These are phyloP conservation scores for Rhizopogon salebrosus DNA, from an alignment of 768 basidiomycete species.

Conservation along the genomic window DNA sequence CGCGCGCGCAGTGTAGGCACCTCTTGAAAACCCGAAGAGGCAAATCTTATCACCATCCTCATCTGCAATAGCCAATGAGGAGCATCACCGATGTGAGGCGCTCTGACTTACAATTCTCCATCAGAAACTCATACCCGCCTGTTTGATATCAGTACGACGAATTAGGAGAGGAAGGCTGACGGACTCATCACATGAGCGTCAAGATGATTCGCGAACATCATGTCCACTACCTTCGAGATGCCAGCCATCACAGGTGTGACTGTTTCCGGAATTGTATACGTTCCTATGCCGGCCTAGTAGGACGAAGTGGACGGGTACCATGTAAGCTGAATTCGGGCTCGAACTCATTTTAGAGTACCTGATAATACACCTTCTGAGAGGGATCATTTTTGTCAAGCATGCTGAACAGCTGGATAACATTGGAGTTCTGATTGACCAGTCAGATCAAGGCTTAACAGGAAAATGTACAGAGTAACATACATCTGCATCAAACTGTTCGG, in stretches of 20 bases:
- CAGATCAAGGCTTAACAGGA: not conserved
- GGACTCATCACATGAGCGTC: slow-evolving; percentile 67
- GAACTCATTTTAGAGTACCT: slow-evolving; percentile 32
- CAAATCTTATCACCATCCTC: slow-evolving; percentile 71
- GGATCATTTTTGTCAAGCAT: slow-evolving; percentile 66
- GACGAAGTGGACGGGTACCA: not conserved
- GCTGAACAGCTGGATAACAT: slow-evolving; percentile 63
- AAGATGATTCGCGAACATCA: slow-evolving; percentile 57
- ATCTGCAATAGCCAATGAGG: slow-evolving; percentile 33
- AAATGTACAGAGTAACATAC: slow-evolving; percentile 30
- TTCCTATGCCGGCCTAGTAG: slow-evolving; percentile 63
- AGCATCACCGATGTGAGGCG: not conserved
- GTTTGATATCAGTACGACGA: not conserved
- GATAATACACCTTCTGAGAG: slow-evolving; percentile 64
- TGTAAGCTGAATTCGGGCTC: not conserved
- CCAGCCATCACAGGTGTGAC: slow-evolving; percentile 54
- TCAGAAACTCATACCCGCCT: slow-evolving; percentile 76
- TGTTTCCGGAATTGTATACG: slow-evolving; percentile 59
- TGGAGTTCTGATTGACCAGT: slow-evolving; percentile 52
- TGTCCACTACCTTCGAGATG: slow-evolving; percentile 50
- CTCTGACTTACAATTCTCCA: slow-evolving; percentile 58
- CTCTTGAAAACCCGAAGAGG: slow-evolving; percentile 77
- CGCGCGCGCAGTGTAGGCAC: slow-evolving; percentile 70
- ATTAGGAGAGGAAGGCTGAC: slow-evolving; percentile 5
- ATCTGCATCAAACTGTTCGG: slow-evolving; percentile 64